phyloP scores from a whole-genome alignment of 495 filamentous ascomycete species.

The Aspergillus cavernicola region DNA sequence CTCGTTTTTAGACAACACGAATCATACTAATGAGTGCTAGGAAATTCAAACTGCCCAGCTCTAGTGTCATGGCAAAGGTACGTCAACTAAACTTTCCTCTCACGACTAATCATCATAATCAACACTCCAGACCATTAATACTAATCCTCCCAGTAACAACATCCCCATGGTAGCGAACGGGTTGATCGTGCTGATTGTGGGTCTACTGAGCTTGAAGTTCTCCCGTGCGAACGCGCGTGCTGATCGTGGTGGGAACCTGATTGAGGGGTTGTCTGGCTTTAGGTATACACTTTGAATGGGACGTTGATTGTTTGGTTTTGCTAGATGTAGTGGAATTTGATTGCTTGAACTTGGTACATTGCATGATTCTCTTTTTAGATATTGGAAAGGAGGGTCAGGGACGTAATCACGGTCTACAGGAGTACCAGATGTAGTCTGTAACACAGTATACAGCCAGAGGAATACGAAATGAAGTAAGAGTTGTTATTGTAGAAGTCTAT shows the following conservation, averaged over 20 bases:
- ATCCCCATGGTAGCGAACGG: constrained; percentile 41
- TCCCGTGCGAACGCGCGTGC: constrained; percentile 46
- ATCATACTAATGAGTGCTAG: neutral
- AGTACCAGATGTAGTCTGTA: no score
- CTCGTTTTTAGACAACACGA: neutral
- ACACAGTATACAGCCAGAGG: no score
- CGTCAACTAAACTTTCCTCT: constrained; percentile 6
- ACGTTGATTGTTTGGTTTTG: neutral
- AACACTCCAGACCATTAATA: no score
- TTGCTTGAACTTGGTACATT: no score
- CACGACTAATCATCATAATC: constrained; percentile 39
- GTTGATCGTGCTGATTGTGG: constrained; percentile 29
- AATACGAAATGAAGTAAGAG: no score
- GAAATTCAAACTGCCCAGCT: constrained; percentile 15
- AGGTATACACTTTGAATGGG: constrained; percentile 12
- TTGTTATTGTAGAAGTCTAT: no score
- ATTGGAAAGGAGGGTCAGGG: no score
- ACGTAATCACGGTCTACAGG: no score
- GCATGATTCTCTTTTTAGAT: no score
- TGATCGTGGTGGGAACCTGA: constrained; percentile 34
- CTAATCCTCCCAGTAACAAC: constrained; percentile 35
- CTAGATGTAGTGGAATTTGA: no score
- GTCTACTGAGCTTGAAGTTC: constrained; percentile 20
- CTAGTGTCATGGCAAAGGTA: constrained; percentile 18
- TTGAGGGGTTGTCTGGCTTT: constrained; percentile 43